Percentiles rank a stretch among this genome's conserved stretches.
Evolutionary conservation across 306 rosid species (phyloP).

Genomic region (Glycine soja): DNA sequence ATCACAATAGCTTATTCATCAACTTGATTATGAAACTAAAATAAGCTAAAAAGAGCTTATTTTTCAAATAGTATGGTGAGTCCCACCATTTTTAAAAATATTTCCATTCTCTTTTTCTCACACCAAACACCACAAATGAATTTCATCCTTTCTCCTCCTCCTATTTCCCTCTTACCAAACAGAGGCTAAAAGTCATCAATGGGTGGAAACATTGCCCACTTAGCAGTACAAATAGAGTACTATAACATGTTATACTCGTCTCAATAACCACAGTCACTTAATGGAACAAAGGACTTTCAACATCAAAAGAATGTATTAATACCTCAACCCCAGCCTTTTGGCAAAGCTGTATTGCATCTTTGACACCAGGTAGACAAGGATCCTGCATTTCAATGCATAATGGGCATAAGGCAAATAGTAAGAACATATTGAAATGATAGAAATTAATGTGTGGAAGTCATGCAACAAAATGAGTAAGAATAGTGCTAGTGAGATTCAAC

Average conservation of each 20-base stretch:
- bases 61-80: neutral
- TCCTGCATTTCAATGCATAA: constrained; percentile 62
- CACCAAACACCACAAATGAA: too few species aligned
- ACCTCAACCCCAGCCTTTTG: constrained; percentile 92
- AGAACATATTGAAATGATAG: constrained; percentile 5
- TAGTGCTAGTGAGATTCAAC: constrained; percentile 2
- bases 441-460: constrained; percentile 5
- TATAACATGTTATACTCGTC: neutral
- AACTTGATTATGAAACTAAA: neutral
- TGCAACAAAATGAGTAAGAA: neutral
- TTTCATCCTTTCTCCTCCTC: too few species aligned
- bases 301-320: constrained; percentile 39
- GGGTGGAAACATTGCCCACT: neutral
- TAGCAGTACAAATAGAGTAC: neutral
- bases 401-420: neutral
- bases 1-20: neutral
- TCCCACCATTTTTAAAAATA: too few species aligned
- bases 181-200: neutral
- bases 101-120: too few species aligned
- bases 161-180: too few species aligned
- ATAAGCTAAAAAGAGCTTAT: neutral
- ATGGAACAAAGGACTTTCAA: neutral
- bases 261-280: neutral
- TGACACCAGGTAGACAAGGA: constrained; percentile 93
- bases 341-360: constrained; percentile 77